Evolutionary conservation across 2,329 filamentous ascomycete species (phyloP).

Genomic region (Zymoseptoria ardabiliae): DNA sequence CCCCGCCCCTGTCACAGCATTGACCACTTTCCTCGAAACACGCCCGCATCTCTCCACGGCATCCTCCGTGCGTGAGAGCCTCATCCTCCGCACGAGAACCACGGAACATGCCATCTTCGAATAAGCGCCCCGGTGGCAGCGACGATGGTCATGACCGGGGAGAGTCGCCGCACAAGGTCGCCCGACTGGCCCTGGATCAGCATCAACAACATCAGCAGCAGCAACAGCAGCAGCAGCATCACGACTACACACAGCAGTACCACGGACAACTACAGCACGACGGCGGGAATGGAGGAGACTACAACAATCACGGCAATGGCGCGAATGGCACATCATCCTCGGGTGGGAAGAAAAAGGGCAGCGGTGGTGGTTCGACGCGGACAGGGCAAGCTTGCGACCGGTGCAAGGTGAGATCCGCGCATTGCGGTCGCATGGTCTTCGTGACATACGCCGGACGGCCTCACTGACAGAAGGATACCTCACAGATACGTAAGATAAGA

Average conservation of each 20-base stretch:
- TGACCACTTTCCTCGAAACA: background rate
- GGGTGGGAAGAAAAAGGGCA: constrained; percentile 36
- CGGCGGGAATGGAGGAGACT: background rate
- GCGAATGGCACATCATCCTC: background rate
- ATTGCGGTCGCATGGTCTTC: background rate
- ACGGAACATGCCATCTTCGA: constrained; percentile 11
- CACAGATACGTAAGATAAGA: constrained; percentile 72
- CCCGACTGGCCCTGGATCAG: constrained; percentile 4
- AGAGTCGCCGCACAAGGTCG: constrained; percentile 4
- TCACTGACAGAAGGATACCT: background rate
- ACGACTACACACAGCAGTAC: background rate
- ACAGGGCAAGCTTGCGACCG: constrained; percentile 85
- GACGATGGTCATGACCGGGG: constrained; percentile 4
- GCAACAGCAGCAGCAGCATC: background rate
- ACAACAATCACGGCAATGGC: background rate
- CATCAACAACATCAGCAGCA: constrained; percentile 4
- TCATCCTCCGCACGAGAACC: background rate
- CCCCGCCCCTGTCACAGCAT: background rate
- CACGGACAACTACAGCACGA: constrained; percentile 2
- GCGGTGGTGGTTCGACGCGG: constrained; percentile 47
- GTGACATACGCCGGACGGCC: background rate
- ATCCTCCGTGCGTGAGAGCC: background rate
- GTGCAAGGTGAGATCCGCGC: constrained; percentile 62
- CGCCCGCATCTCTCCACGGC: background rate
- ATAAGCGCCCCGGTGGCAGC: constrained; percentile 22